A percentile compares a stretch with the other conserved stretches of the same genome.
Conservation (phyloP, 2,329 filamentous ascomycete genomes). For the Trichoderma sp. region DNA sequence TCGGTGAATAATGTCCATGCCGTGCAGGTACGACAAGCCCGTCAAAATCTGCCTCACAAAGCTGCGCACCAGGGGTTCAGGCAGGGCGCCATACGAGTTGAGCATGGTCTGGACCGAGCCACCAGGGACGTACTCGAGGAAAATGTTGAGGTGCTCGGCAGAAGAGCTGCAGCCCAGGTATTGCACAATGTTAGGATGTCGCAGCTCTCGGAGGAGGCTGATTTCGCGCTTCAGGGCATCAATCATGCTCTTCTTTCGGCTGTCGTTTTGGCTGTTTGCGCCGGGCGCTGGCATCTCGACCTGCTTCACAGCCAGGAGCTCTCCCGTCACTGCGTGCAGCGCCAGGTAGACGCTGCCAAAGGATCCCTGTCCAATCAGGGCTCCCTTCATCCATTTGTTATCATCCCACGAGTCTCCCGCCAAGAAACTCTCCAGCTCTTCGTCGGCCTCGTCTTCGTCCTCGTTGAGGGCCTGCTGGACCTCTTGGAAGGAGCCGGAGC, state of each 20-base stretch:
- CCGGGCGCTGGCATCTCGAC: constrained; percentile 84
- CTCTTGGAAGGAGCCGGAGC: constrained; percentile 75
- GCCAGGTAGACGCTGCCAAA: constrained; percentile 96
- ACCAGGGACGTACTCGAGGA: constrained; percentile 97
- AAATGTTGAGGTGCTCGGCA: constrained; percentile 94
- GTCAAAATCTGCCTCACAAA: constrained; percentile 96
- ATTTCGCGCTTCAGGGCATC: constrained; percentile 97
- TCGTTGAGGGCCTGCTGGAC: constrained; percentile 82
- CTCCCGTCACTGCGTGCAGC: constrained; percentile 91
- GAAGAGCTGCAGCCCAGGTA: constrained; percentile 95
- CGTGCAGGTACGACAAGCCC: constrained; percentile 90
- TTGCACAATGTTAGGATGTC: constrained; percentile 96
- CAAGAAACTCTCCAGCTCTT: constrained; percentile 86
- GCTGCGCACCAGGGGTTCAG: constrained; percentile 90
- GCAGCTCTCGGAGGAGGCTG: constrained; percentile 85
- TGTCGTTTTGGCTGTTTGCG: constrained; percentile 77
- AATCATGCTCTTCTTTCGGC: constrained; percentile 97
- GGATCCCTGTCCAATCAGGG: constrained; percentile 92
- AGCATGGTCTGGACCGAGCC: constrained; percentile 98
- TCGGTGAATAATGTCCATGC: constrained; percentile 93
- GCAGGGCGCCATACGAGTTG: constrained; percentile 94
- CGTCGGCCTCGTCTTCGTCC: constrained; percentile 89
- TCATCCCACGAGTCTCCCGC: constrained; percentile 94
- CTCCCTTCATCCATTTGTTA: constrained; percentile 99
- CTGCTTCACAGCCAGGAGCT: constrained; percentile 97